These are phyloP conservation scores for Verticillium klebahnii DNA, from an alignment of 2,329 filamentous ascomycete genomes.

Conservation along the genomic window DNA sequence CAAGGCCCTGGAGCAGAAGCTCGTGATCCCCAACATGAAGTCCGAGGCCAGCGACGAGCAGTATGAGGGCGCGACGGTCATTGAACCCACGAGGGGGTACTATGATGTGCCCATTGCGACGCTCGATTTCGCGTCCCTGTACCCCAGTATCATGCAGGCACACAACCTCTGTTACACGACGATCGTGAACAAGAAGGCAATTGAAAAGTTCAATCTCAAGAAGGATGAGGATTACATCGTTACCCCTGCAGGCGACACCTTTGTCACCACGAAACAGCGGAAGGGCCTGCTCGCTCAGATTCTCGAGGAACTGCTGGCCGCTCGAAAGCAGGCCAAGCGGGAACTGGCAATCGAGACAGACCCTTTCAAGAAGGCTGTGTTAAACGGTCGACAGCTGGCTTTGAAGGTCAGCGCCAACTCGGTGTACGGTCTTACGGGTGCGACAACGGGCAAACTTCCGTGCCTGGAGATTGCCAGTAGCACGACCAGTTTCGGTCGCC, in stretches of 20 bases:
- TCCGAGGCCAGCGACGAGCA: conserved; percentile 73
- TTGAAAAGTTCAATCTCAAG: conserved; percentile 71
- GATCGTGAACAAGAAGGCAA: conserved; percentile 69
- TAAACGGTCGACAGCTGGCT: conserved; percentile 95
- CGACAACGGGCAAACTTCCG: conserved; percentile 90
- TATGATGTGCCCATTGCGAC: conserved; percentile 95
- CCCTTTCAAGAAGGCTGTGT: conserved; percentile 93
- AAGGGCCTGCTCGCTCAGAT: conserved; percentile 94
- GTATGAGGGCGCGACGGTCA: conserved; percentile 96
- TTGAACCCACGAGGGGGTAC: conserved; percentile 88
- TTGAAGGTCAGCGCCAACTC: conserved; percentile 97
- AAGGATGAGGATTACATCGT: conserved; percentile 96
- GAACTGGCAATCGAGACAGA: conserved; percentile 87
- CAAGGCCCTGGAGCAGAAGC: conserved; percentile 86
- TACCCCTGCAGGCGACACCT: conserved; percentile 90
- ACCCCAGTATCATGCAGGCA: conserved; percentile 97
- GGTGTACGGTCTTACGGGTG: conserved; percentile 95
- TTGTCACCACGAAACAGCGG: conserved; percentile 80
- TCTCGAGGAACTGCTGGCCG: conserved; percentile 85
- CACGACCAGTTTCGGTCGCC: conserved; percentile 92
- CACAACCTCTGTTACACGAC: conserved; percentile 99
- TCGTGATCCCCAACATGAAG: conserved; percentile 86
- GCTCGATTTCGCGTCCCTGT: conserved; percentile 96
- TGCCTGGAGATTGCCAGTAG: conserved; percentile 94
- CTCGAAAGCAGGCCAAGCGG: conserved; percentile 90